Percentiles rank a stretch among this genome's conserved stretches.
phyloP scores from a whole-genome alignment of 768 basidiomycete genomes.

The Boletus coccyginus region DNA sequence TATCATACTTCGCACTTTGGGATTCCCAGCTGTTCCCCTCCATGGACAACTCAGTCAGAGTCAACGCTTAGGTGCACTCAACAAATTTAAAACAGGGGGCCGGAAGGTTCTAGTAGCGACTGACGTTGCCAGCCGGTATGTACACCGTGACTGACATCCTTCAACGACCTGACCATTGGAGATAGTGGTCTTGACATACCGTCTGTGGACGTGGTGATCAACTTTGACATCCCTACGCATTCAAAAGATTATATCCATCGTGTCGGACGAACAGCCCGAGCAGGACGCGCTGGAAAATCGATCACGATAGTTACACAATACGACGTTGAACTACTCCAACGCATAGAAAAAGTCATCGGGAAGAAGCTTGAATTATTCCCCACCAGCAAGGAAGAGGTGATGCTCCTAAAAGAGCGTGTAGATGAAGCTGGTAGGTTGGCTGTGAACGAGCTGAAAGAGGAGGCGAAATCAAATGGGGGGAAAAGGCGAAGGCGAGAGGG shows the following conservation, averaged over 20 bases:
- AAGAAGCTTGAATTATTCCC: conserved; percentile 92
- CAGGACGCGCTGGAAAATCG: conserved; percentile 94
- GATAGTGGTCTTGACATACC: conserved; percentile 91
- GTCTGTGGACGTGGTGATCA: conserved; percentile 93
- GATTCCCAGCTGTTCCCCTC: conserved; percentile 92
- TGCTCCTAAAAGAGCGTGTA: conserved; percentile 83
- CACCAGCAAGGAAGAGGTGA: conserved; percentile 85
- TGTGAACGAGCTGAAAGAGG: conserved; percentile 78
- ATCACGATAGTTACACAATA: conserved; percentile 99
- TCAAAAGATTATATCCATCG: conserved; percentile 99
- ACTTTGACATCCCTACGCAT: conserved; percentile 96
- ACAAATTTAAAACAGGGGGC: conserved; percentile 95
- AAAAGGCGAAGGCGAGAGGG: conserved; percentile 49
- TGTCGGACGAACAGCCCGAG: conserved; percentile 95
- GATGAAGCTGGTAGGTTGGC: conserved; percentile 82
- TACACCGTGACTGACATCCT: conserved; percentile 3
- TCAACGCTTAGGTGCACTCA: conserved; percentile 86
- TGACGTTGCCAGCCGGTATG: conserved; percentile 89
- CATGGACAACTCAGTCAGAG: conserved; percentile 96
- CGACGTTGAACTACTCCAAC: conserved; percentile 93
- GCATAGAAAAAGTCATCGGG: conserved; percentile 88
- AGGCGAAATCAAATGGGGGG: conserved; percentile 49
- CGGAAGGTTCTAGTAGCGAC: conserved; percentile 91
- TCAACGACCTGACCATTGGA: conserved; percentile 3
- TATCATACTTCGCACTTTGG: conserved; percentile 84